Base-by-base conservation (phyloP, 805 yeast species). In the Cyberlindnera xylosilytica region DNA sequence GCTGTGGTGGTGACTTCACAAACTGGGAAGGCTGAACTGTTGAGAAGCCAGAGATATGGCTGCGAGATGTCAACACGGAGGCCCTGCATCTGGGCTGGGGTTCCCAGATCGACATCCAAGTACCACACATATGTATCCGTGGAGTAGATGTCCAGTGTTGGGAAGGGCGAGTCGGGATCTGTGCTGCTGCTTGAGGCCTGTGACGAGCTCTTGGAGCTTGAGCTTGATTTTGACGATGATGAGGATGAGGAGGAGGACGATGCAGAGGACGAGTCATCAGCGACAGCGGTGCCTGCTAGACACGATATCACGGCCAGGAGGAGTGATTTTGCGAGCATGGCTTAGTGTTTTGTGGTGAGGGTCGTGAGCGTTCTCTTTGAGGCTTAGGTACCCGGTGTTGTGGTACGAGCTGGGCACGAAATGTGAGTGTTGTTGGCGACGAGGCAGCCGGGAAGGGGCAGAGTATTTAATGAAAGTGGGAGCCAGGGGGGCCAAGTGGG, bases 1-100 rank as follows among this genome's bases (percentile, higher is more conserved):
- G 44, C 28, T 8, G 27, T n/a, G 8, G 42, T 34, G 16, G 39
- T 42, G 13, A 32, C 23, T 17, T 22, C 20, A 41, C 54, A 47
- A 1, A 13, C 15, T 6, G 49, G 42, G 33, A 38, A 50, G 3
- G 39, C 41, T 1, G 36, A 39, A 5, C 47, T 49, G 20, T 62
- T 51, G 2, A 62, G 30, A 1, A 64, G 54, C 72, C 72, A 69
- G 2, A 60, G 37, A 38, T 62, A 66, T 1, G 73, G 72, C 38
- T 67, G 68, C 6, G 65, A 58, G 8, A 63, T 59, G 46, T 69
- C 74, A 3, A 70, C 47, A 24, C 65, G 52, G 4, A 70, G 45
- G 10, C 33, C 35, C 16, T 57, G 63, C 1, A 19, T 10, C 45
- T 67, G 71, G 0, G 8, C 15, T 6, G 34, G 34, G 0, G 50